Evolutionary conservation across 768 basidiomycete genomes (phyloP), one percentile per base, ranked within the genome.

Genomic region (Leucosporidium scottii): DNA sequence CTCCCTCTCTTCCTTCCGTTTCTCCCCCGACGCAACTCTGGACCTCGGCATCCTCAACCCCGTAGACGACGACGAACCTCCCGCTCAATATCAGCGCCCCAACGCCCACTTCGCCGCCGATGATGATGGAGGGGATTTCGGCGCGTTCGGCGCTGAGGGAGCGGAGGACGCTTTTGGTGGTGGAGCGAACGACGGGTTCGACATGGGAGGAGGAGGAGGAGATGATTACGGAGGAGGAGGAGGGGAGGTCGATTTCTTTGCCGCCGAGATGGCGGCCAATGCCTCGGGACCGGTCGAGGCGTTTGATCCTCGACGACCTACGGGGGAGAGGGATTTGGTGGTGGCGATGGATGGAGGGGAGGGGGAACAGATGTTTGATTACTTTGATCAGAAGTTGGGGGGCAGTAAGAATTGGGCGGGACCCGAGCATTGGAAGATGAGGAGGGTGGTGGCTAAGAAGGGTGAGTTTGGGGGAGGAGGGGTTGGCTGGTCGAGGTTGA

Each of bases 381-480:
- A 94, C 78, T 96, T 98, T 76, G 93, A 98, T 78, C 84, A 86
- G 74, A 85, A 82, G 69, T 21, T 66, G 20, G 59, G 55, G 9
- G 74, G 87, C 74, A 94, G 87, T 74, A 94, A 90, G 82, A 94
- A 94, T 73, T 99, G 96, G 96, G 96, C 96, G 5, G 96, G 96
- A 0, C 93, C 93, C 12, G 91, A 98, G 78, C 96, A 99, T 76
- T 99, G 96, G 94, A 98, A 94, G 77, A 78, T 98, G 75, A 82
- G 89, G 36, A 56, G 70, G 28, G 54, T 61, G 20, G 50, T 15
- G 39, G 67, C 39, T 25, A 62, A 28, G 20, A 65, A 68, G 51
- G 59, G 62, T 56, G 13, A 53, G 67, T 57, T 44, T 25, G 2
- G 6, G 10, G 39, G 7, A 13, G 13, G 2, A 2, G 13, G 10